Evolutionary conservation across 2,329 filamentous ascomycete genomes (phyloP), one percentile per base, ranked within the genome.

Genomic region (Ophiostoma sp.): DNA sequence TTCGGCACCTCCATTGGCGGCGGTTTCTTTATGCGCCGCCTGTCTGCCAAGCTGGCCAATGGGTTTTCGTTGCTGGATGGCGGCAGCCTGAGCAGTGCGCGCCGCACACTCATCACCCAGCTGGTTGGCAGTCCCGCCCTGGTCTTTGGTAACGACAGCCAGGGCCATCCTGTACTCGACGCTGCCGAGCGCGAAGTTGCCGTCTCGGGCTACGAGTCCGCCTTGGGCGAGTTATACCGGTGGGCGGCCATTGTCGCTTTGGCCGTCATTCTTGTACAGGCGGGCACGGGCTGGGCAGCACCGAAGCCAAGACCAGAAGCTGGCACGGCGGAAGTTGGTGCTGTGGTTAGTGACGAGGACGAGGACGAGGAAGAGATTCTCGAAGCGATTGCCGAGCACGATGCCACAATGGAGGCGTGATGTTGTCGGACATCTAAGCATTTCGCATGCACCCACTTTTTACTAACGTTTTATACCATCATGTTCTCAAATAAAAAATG

Each of bases 1-100:
- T 96, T 97, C 77, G 93, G 93, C 2, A 92, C 91, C 0, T 89
- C 93, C 0, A 91, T 95, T 66, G 92, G 93, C 2, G 93, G 93
- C 2, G 93, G 93, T 0, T 84, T 93, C 71, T 95, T 95, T 79
- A 85, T 87, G 55, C 87, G 92, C 5, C 84, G 89, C 1, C 81
- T 95, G 42, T 84, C 86, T 63, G 81, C 77, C 1, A 83, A 84
- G 0, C 83, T 95, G 1, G 83, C 85, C n/a, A 77, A 81, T 0
- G 88, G 89, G 0, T 94, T 93, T 76, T 79, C 81, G 4, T 74
- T 72, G 17, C 80, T 88, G 1, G 86, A 88, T 39, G 83, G 81
- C 8, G 83, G 81, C 12, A 76, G 74, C 7, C 76, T 84, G 33
- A 81, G 75, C 17, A 78, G 79, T 31, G 80, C 77, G 42, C 82